These are phyloP conservation scores for Guadua angustifolia DNA, from an alignment of 176 grass and related monocot genomes.

Conservation along the genomic window DNA sequence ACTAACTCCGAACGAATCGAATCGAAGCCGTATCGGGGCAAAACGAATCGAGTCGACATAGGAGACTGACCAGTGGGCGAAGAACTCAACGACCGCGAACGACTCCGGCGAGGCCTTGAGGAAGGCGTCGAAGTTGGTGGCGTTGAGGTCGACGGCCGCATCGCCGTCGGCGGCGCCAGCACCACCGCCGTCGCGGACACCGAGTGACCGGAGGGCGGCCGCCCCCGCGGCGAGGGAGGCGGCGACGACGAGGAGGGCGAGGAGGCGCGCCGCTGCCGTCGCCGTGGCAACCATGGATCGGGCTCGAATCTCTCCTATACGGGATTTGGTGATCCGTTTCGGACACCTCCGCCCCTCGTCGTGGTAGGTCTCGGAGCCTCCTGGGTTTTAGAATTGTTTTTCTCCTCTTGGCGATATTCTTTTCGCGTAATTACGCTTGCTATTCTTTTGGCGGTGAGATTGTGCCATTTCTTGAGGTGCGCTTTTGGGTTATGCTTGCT, in stretches of 20 bases:
- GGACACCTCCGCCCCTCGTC: conserved; percentile 5
- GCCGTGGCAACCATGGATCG: conserved; percentile 43
- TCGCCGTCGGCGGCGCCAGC: conserved; percentile 36
- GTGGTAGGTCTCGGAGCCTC: background rate
- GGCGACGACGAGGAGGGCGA: conserved; percentile 34
- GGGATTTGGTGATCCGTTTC: conserved; percentile 45
- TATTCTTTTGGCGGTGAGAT: background rate
- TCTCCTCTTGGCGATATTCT: background rate
- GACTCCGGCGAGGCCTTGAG: conserved; percentile 64
- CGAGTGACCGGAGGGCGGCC: conserved; percentile 64
- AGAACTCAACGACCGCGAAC: conserved; percentile 98
- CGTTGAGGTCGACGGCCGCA: conserved; percentile 83
- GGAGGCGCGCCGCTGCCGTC: conserved; percentile 11
- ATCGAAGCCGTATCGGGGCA: background rate
- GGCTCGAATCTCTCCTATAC: conserved; percentile 32
- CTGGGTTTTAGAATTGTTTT: conserved; percentile 37
- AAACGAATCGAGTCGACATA: background rate
- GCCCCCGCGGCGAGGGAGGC: background rate
- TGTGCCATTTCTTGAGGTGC: background rate
- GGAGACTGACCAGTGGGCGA: conserved; percentile 75
- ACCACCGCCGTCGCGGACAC: conserved; percentile 27
- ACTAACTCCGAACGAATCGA: background rate
- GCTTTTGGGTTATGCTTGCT: background rate
- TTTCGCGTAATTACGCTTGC: conserved; percentile 23
- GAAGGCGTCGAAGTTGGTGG: conserved; percentile 66